Evolutionary conservation across 371 early-diverging fungal species (phyloP).

Genomic region (Mucor mucedo): DNA sequence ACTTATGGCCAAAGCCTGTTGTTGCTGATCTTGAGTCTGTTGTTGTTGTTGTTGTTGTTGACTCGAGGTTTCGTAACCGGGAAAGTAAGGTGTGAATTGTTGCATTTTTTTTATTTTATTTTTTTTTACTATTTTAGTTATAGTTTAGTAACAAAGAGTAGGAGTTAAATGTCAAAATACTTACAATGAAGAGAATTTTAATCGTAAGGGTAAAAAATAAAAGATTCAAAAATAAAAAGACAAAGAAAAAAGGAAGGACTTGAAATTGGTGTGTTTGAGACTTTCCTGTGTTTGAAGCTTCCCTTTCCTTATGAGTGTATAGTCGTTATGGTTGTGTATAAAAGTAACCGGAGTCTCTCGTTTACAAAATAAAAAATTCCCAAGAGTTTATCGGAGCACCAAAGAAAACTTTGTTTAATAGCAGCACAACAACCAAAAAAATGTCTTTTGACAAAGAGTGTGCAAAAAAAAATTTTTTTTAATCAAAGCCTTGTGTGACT

Average conservation of each 20-base stretch:
- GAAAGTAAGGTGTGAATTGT: conserved; percentile 39
- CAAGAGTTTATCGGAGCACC: conserved; percentile 31
- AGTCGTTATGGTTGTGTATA: neutral
- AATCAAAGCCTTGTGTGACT: conserved; percentile 27
- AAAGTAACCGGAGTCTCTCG: conserved; percentile 30
- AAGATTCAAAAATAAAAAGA: neutral
- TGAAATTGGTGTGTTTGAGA: neutral
- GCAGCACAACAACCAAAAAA: conserved; percentile 19
- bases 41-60: conserved; percentile 25
- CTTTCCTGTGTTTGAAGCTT: neutral
- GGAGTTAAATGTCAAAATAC: conserved; percentile 3
- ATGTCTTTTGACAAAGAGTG: neutral
- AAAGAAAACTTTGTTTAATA: conserved; percentile 30
- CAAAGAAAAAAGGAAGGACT: neutral
- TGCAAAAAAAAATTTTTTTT: conserved; percentile 23
- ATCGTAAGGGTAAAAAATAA: neutral
- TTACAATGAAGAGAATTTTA: neutral
- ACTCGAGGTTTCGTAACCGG: conserved; percentile 30
- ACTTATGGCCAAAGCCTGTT: conserved; percentile 25
- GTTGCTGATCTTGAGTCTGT: conserved; percentile 24
- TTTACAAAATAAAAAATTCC: conserved; percentile 9
- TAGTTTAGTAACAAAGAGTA: conserved; percentile 4
- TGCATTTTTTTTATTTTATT: conserved; percentile 47
- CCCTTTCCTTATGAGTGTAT: neutral
- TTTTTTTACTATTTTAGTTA: conserved; percentile 1